A percentile compares a stretch with the other conserved stretches of the same genome.
These are phyloP conservation scores for Umbilicaria muhlenbergii DNA, from an alignment of 495 filamentous ascomycete species.

Conservation along the genomic window DNA sequence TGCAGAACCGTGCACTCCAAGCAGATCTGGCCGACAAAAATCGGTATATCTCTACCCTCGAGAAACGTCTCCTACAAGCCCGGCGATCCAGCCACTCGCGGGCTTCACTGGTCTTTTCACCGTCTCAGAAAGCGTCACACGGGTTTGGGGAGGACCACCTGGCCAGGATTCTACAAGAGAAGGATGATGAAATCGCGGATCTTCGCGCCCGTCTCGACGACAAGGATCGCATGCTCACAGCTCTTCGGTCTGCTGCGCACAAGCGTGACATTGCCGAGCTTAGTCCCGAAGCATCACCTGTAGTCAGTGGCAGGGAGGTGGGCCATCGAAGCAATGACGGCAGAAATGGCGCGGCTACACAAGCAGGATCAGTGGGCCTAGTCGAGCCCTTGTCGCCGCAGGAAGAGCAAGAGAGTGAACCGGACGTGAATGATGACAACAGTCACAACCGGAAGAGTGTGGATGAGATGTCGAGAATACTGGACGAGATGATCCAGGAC, in stretches of 20 bases:
- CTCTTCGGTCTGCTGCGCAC: conserved; percentile 70
- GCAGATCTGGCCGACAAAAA: conserved; percentile 92
- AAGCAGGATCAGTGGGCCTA: conserved; percentile 13
- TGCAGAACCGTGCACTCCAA: conserved; percentile 76
- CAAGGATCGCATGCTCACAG: conserved; percentile 85
- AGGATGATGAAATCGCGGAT: conserved; percentile 86
- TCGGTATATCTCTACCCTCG: conserved; percentile 84
- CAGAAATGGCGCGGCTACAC: conserved; percentile 13
- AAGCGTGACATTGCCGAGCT: conserved; percentile 74
- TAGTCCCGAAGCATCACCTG: conserved; percentile 25
- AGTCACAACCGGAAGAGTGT: conserved; percentile 52
- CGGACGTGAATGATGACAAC: conserved; percentile 7
- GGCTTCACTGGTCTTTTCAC: conserved; percentile 52
- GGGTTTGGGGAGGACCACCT: conserved; percentile 50
- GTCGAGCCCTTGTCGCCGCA: conserved; percentile 12
- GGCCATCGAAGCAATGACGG: conserved; percentile 20
- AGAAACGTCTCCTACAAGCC: conserved; percentile 83
- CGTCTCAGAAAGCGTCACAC: conserved; percentile 32
- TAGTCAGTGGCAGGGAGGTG: conserved; percentile 16
- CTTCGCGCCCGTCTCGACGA: conserved; percentile 82
- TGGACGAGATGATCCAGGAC: conserved; percentile 90
- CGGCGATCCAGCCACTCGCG: conserved; percentile 79
- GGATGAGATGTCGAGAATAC: conserved; percentile 76
- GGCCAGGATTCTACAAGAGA: conserved; percentile 59
- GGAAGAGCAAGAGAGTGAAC: conserved; percentile 6